Conservation (phyloP, 2,329 filamentous ascomycete genomes). For the Botrytis aclada region DNA sequence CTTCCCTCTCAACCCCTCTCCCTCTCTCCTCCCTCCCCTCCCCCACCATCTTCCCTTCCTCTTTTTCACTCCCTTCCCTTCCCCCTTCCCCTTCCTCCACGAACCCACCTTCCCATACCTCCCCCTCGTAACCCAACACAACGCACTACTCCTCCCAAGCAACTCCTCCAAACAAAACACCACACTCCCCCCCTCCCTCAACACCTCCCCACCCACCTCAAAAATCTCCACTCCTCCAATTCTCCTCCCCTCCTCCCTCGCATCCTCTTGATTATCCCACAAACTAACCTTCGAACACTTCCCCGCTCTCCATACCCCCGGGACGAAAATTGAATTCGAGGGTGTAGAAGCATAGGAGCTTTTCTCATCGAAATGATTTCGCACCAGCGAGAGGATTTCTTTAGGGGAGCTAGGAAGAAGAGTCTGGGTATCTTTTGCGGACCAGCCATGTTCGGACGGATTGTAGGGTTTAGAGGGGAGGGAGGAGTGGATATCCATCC, state of each 20-base stretch:
- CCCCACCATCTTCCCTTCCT: neutral
- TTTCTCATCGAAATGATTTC: neutral
- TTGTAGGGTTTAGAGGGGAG: neutral
- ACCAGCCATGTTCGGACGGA: neutral
- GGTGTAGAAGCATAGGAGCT: neutral
- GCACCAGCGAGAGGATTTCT: neutral
- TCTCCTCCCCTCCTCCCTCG: neutral
- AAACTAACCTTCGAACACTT: neutral
- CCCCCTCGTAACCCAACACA: neutral
- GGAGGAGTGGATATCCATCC: neutral
- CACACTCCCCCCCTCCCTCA: neutral
- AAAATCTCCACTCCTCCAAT: neutral
- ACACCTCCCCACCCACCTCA: neutral
- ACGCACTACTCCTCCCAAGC: neutral
- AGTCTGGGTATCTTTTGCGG: neutral
- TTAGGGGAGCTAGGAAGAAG: neutral
- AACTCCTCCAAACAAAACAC: slow-evolving; percentile 8
- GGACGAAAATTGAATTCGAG: neutral
- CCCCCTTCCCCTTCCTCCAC: neutral
- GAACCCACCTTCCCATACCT: neutral
- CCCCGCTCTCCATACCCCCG: neutral
- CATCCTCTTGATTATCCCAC: neutral
- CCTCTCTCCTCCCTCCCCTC: neutral
- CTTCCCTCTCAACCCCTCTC: neutral
- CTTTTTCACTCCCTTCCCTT: neutral